A percentile compares a stretch with the other conserved stretches of the same genome.
phyloP scores from a whole-genome alignment of 1,284 basidiomycete species.

The Phaffia rhodozyma region DNA sequence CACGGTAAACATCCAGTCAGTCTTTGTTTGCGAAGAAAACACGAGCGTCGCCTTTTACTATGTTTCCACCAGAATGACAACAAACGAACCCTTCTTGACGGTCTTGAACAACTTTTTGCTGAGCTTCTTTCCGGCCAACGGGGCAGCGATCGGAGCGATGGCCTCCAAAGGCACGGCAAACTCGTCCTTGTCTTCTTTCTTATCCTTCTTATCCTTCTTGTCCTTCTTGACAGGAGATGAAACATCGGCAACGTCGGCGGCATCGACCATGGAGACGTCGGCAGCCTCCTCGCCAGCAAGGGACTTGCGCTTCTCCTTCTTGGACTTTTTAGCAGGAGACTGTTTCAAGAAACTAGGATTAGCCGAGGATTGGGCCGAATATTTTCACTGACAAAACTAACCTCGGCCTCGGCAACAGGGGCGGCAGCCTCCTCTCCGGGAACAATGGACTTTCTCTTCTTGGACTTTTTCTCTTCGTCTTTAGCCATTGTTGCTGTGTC shows the following conservation, averaged over 20 bases:
- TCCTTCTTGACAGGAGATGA: constrained; percentile 21
- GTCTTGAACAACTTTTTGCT: constrained; percentile 84
- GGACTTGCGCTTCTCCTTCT: constrained; percentile 34
- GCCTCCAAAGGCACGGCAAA: constrained; percentile 63
- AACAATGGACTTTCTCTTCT: constrained; percentile 38
- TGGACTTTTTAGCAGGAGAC: constrained; percentile 35
- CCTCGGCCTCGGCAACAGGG: constrained; percentile 16
- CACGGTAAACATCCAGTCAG: background rate
- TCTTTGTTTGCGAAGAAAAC: background rate
- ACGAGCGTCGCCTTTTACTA: background rate
- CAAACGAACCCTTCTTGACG: constrained; percentile 66
- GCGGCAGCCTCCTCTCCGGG: constrained; percentile 26
- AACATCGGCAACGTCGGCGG: constrained; percentile 21
- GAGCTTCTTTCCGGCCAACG: constrained; percentile 81
- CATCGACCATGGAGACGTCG: constrained; percentile 24
- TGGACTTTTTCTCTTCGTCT: constrained; percentile 32
- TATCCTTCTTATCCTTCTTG: constrained; percentile 24
- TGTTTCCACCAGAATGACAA: background rate
- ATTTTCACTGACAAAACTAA: background rate
- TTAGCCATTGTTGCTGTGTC: constrained; percentile 30
- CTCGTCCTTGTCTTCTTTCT: constrained; percentile 35
- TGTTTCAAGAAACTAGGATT: background rate
- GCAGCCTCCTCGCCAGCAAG: constrained; percentile 26
- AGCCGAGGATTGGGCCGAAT: background rate
- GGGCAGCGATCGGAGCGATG: constrained; percentile 77